Base-by-base conservation (phyloP, 352 stramenopile species). In the Phytophthora boehmeriae region DNA sequence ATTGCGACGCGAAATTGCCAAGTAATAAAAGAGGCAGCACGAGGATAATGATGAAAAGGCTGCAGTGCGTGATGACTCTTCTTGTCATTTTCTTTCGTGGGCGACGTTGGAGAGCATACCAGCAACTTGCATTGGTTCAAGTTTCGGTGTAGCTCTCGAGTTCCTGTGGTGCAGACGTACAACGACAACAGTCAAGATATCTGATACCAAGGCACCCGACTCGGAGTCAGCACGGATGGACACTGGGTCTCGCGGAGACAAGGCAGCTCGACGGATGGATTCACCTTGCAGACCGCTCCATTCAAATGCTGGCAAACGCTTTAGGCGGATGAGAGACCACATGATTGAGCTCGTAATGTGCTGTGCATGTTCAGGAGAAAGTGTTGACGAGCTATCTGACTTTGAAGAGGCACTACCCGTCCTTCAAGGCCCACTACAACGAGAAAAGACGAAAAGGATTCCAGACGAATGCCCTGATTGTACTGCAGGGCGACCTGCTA, bases 311-410 rank as follows among this genome's bases (percentile, higher is more conserved):
- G 28, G 4, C 6, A 20, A n/a, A 41, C 14, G 16, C 8, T 38
- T 53, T 4, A 23, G n/a, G 28, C 45, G 14, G 35, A 17, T 53
- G 45, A 53, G 23, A 25, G 28, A 25, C 27, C 45, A 30, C 27
- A 30, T 20, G 25, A 1, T 36, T 6, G 28, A 39, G n/a, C n/a
- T 53, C 1, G 16, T 53, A 10, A 13, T 53, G 27, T 53, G 45
- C 45, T 53, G 45, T n/a, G 28, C 45, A 4, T 8, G 28, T n/a
- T 27, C 23, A 5, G 35, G 17, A 4, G 45, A 14, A 10, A 16
- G 23, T 9, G 23, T 13, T 16, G 44, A 50, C 23, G 44, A 38
- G 13, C 4, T 22, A 27, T 30, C 25, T 30, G 10, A 30, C 8
- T 20, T 53, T 10, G 27, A 53, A 27, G 11, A 41, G 27, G 8